Base-by-base conservation (phyloP, 1,284 basidiomycete species). In the Pholiota adiposa region DNA sequence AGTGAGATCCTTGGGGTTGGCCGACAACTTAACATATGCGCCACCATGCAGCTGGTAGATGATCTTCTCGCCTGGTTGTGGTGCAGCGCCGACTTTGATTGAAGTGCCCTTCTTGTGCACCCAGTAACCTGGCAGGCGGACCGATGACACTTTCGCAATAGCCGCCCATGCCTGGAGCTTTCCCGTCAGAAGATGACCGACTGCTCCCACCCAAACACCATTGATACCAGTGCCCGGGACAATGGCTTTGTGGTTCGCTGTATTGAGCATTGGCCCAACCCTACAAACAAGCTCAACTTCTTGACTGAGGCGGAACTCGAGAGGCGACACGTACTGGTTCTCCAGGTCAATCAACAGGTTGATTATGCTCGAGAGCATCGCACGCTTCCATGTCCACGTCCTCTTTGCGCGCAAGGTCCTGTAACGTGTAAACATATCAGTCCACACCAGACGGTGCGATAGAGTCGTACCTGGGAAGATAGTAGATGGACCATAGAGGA, bases 81-180 rank as follows among this genome's bases (percentile, higher is more conserved):
- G 75, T 2, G 75, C 64, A 34, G 79, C 67, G 4, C 73, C 75
- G 23, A 74, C 68, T 19, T 67, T 62, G 36, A 78, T 73, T 9
- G 70, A 64, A 0, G 66, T 61, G 2, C 76, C 79, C 25, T 72
- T 69, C 65, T 78, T 79, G 69, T 80, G 77, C 31, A 78, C 71
- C 85, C 85, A 87, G 65, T 87, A 88, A 2, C 83, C 85, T 5
- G 85, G 81, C 34, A 87, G 77, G 21, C 74, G 75, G 31, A 75
- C 67, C 0, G 80, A 71, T 2, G 69, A 54, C 18, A 86, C 80
- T 4, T 72, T 67, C 7, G 79, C 75, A n/a, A 71, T 67, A 11
- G 70, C 67, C 7, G 81, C 78, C 75, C 74, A 83, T 21, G 67
- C 66, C 58, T 79, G 70, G 46, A 87, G 69, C 38, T 83, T 77